phyloP scores from a whole-genome alignment of 352 stramenopile species.

The Globisporangium iwayamae region DNA sequence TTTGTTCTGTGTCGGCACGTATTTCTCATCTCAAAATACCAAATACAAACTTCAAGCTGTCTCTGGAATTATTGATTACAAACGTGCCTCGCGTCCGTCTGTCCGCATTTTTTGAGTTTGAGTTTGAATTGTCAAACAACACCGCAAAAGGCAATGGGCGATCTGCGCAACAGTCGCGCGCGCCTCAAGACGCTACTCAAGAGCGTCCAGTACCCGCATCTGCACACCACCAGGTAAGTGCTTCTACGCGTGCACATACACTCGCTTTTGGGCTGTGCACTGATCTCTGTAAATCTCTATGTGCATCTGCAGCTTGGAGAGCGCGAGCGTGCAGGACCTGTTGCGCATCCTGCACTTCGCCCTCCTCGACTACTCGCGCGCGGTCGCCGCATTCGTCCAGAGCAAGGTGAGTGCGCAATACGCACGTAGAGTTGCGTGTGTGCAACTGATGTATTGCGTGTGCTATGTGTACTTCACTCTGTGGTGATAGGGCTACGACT shows the following conservation, averaged over 20 bases:
- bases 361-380: constrained; percentile 73
- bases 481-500: constrained; percentile 43
- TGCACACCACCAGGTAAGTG: constrained; percentile 33
- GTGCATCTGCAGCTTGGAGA: constrained; percentile 23
- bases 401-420: constrained; percentile 22
- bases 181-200: constrained; percentile 59
- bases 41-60: not conserved
- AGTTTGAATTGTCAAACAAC: constrained; percentile 7
- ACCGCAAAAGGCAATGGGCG: constrained; percentile 20
- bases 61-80: not conserved
- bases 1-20: not conserved
- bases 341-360: constrained; percentile 66
- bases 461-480: not conserved
- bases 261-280: not conserved
- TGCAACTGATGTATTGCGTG: not conserved
- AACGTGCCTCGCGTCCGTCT: not conserved
- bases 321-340: constrained; percentile 40
- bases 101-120: not conserved
- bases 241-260: constrained; percentile 7
- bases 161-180: constrained; percentile 54
- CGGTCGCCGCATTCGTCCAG: constrained; percentile 50
- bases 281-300: not conserved
- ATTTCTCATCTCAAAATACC: no score
- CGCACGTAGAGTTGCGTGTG: not conserved
- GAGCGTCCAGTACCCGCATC: constrained; percentile 44